Evolutionary conservation across 768 basidiomycete genomes (phyloP).

Genomic region (Austroboletus eburneus): DNA sequence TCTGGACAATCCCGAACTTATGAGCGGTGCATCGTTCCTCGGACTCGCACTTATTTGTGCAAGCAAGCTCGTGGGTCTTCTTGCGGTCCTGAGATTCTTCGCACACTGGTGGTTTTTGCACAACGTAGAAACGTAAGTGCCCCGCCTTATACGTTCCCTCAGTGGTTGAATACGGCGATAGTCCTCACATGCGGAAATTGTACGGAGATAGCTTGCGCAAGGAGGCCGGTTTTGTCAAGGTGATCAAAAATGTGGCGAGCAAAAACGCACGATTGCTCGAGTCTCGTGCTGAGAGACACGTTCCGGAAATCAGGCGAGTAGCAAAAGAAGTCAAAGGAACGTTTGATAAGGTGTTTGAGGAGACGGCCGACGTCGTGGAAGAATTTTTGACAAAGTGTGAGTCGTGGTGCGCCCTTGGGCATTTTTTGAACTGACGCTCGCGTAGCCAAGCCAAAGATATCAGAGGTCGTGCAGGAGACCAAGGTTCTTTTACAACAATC

Average conservation of each 20-base stretch:
- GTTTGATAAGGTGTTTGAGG: slow-evolving; percentile 93
- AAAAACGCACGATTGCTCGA: slow-evolving; percentile 77
- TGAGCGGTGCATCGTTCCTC: slow-evolving; percentile 95
- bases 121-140: slow-evolving; percentile 81
- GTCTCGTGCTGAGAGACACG: slow-evolving; percentile 73
- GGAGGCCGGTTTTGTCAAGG: slow-evolving; percentile 96
- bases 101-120: slow-evolving; percentile 97
- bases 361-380: slow-evolving; percentile 88
- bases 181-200: slow-evolving; percentile 97
- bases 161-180: slow-evolving; percentile 27
- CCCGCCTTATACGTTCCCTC: neutral
- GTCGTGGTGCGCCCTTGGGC: slow-evolving; percentile 24
- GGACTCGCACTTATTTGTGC: slow-evolving; percentile 89
- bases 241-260: slow-evolving; percentile 90
- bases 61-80: slow-evolving; percentile 82
- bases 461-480: slow-evolving; percentile 90
- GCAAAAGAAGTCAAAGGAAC: slow-evolving; percentile 91
- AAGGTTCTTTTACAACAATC: slow-evolving; percentile 89
- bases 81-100: slow-evolving; percentile 82
- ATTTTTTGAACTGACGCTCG: slow-evolving; percentile 3
- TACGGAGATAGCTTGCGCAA: slow-evolving; percentile 93
- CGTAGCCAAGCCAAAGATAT: slow-evolving; percentile 80
- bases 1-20: slow-evolving; percentile 92
- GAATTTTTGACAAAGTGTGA: slow-evolving; percentile 89
- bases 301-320: slow-evolving; percentile 76